Evolutionary conservation across 306 rosid species (phyloP).

Genomic region (Fragaria vesca): DNA sequence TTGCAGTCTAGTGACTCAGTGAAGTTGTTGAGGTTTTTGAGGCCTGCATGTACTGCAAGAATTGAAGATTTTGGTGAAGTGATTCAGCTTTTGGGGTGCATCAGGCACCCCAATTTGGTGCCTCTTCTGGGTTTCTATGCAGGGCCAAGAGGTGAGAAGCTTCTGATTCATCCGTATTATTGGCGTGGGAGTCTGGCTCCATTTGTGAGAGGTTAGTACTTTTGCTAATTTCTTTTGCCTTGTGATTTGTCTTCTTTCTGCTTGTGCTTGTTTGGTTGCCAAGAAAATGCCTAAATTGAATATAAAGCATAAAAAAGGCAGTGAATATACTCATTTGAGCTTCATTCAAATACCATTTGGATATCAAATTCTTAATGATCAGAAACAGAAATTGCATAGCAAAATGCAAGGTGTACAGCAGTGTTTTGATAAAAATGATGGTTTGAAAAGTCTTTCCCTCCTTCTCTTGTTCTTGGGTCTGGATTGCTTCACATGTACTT

Average conservation of each 20-base stretch:
- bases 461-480: background rate
- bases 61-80: constrained; percentile 58
- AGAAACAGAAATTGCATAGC: background rate
- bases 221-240: background rate
- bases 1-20: constrained; percentile 61
- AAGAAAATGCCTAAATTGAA: background rate
- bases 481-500: background rate
- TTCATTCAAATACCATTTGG: background rate
- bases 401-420: background rate
- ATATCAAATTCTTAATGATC: background rate
- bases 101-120: constrained; percentile 76
- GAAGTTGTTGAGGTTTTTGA: constrained; percentile 78
- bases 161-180: constrained; percentile 84
- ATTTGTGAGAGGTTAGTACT: constrained; percentile 65
- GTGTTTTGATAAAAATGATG: background rate
- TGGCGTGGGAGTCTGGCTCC: constrained; percentile 67
- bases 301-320: background rate
- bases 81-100: constrained; percentile 61
- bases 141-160: constrained; percentile 96
- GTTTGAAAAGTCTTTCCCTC: background rate
- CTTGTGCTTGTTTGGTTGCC: constrained; percentile 21
- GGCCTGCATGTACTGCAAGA: constrained; percentile 67
- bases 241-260: constrained; percentile 8
- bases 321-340: background rate
- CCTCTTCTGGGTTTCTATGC: constrained; percentile 89